Evolutionary conservation across 495 filamentous ascomycete genomes (phyloP).

Genomic region (Tetracladium marchalianum): DNA sequence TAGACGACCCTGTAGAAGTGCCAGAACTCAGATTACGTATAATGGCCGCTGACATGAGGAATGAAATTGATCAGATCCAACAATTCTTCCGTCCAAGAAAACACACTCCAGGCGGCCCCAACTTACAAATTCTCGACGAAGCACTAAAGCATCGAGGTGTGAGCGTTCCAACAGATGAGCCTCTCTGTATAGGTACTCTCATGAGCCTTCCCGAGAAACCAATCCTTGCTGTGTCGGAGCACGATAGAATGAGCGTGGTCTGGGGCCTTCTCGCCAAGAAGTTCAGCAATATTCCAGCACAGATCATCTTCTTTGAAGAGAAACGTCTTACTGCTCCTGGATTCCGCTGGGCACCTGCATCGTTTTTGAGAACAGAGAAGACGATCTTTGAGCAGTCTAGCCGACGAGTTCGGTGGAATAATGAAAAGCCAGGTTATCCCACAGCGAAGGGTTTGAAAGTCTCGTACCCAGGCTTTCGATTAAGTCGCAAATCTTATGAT

Average conservation of each 20-base stretch:
- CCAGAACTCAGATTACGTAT: background rate
- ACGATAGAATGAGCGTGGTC: slow-evolving; percentile 16
- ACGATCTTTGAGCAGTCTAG: background rate
- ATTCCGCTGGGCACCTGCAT: slow-evolving; percentile 16
- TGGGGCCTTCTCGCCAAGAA: slow-evolving; percentile 13
- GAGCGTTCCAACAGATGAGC: slow-evolving; percentile 23
- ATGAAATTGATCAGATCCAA: slow-evolving; percentile 5
- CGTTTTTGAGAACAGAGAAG: background rate
- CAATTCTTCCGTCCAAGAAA: slow-evolving; percentile 1
- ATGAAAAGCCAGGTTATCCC: background rate
- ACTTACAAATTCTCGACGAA: slow-evolving; percentile 5
- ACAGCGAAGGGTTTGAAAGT: slow-evolving; percentile 6
- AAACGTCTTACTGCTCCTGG: slow-evolving; percentile 7
- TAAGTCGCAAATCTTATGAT: background rate
- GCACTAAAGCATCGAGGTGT: slow-evolving; percentile 22
- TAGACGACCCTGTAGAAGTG: slow-evolving; percentile 1
- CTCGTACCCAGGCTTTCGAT: slow-evolving; percentile 1
- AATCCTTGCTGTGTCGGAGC: slow-evolving; percentile 10
- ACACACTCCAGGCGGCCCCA: background rate
- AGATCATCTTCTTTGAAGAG: slow-evolving; percentile 18
- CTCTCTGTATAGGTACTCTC: slow-evolving; percentile 25
- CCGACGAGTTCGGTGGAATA: background rate
- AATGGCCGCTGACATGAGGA: background rate
- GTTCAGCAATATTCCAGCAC: slow-evolving; percentile 12
- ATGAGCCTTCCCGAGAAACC: slow-evolving; percentile 12